Conservation (phyloP, 192 early-diverging fungal genomes). For the Entomortierella chlamydospora region DNA sequence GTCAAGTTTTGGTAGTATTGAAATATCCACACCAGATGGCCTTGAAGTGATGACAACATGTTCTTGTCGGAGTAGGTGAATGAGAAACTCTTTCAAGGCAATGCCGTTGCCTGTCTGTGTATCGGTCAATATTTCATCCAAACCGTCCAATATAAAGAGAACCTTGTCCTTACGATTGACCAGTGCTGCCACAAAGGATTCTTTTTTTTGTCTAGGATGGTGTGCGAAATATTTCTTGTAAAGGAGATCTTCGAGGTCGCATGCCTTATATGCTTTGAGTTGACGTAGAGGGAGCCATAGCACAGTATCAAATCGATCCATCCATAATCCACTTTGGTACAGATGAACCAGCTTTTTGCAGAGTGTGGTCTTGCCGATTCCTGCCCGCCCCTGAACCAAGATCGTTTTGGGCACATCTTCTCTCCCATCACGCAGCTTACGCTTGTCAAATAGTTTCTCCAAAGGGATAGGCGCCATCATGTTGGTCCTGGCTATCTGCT, state of each 20-base stretch:
- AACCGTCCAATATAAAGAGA: conserved; percentile 28
- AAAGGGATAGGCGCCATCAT: neutral
- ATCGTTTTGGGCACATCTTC: conserved; percentile 13
- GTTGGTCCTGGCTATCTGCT: neutral
- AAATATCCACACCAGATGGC: too few relatives aligned
- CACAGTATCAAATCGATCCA: too few relatives aligned
- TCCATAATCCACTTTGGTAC: conserved; percentile 18
- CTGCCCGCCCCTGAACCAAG: conserved; percentile 28
- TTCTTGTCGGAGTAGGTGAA: too few relatives aligned
- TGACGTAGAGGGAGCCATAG: conserved; percentile 32
- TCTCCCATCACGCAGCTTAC: conserved; percentile 19
- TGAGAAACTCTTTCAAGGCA: too few relatives aligned
- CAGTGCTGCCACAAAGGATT: neutral
- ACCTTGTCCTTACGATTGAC: conserved; percentile 3
- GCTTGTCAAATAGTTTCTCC: conserved; percentile 18
- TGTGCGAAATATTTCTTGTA: neutral
- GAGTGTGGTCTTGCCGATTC: conserved; percentile 33
- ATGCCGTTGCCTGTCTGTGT: too few relatives aligned
- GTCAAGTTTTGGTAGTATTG: too few relatives aligned
- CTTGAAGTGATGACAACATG: too few relatives aligned
- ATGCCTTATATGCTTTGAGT: conserved; percentile 1
- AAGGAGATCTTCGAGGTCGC: neutral
- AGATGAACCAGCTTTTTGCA: conserved; percentile 29
- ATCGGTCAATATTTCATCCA: conserved; percentile 29
- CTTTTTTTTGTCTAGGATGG: too few relatives aligned